Evolutionary conservation across 2,329 filamentous ascomycete species (phyloP).

Genomic region (Penicillium sp.): DNA sequence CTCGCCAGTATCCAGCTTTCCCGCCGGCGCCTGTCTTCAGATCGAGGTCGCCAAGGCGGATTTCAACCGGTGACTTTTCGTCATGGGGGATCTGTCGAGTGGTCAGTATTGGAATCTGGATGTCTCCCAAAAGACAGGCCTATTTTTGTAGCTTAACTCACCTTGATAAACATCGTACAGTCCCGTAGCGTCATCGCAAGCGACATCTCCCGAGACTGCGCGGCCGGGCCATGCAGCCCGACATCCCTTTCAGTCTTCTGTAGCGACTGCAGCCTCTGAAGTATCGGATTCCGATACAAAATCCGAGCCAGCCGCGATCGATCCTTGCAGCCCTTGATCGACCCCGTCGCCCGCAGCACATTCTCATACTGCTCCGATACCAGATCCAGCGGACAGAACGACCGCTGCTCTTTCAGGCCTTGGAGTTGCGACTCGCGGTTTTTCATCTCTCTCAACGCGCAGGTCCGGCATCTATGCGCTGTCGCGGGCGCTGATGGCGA

Average conservation of each 20-base stretch:
- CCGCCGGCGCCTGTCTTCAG: conserved; percentile 64
- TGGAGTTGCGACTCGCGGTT: conserved; percentile 36
- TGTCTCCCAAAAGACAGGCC: background rate
- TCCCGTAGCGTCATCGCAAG: conserved; percentile 79
- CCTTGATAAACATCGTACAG: conserved; percentile 70
- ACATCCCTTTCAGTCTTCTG: conserved; percentile 37
- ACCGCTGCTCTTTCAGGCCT: conserved; percentile 31
- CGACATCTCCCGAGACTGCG: conserved; percentile 51
- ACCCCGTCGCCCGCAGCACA: conserved; percentile 43
- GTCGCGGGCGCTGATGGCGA: conserved; percentile 66
- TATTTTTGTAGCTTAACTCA: conserved; percentile 33
- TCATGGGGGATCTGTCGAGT: conserved; percentile 34
- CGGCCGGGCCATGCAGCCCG: conserved; percentile 36
- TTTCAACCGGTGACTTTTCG: conserved; percentile 34
- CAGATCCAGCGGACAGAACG: conserved; percentile 66
- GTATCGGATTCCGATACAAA: conserved; percentile 35
- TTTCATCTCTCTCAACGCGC: conserved; percentile 58
- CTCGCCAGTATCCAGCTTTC: conserved; percentile 68
- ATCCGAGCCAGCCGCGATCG: conserved; percentile 33
- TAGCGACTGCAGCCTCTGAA: conserved; percentile 35
- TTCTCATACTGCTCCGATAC: conserved; percentile 49
- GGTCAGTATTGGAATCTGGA: background rate
- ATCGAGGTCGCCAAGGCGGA: conserved; percentile 72
- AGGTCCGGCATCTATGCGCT: conserved; percentile 70
- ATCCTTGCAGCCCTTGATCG: conserved; percentile 40